These are phyloP conservation scores for Exophiala phaeomuriformis DNA, from an alignment of 2,329 filamentous ascomycete species.

Conservation along the genomic window DNA sequence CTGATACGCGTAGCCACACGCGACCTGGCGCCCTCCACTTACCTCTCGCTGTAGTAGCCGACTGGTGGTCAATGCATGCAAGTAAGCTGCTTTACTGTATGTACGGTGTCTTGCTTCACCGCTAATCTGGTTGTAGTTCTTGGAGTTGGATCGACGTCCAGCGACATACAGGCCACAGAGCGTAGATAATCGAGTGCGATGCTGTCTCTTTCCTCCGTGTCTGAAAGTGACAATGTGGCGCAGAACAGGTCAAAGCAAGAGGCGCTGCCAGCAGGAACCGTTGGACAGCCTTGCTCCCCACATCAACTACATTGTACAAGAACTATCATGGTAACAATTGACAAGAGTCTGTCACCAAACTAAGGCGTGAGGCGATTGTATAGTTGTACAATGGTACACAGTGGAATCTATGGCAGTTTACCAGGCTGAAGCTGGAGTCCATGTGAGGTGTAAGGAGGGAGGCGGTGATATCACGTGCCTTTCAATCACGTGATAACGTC, in stretches of 20 bases:
- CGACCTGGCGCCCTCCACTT: not conserved
- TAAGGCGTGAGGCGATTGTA: no score
- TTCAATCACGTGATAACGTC: not conserved
- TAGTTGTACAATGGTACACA: no score
- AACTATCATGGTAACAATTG: not conserved
- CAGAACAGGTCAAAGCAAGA: slow-evolving; percentile 2
- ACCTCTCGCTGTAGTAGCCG: not conserved
- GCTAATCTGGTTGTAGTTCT: slow-evolving; percentile 6
- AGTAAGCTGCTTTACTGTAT: not conserved
- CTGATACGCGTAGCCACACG: slow-evolving; percentile 6
- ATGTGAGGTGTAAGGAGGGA: no score
- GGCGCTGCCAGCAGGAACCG: slow-evolving; percentile 6
- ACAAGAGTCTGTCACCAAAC: not conserved
- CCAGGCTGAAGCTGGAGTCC: no score
- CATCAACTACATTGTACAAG: not conserved
- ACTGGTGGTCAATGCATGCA: slow-evolving; percentile 11
- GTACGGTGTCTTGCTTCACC: slow-evolving; percentile 9
- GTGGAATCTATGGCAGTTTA: no score
- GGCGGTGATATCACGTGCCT: no score
- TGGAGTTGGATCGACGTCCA: no score
- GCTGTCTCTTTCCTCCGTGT: no score
- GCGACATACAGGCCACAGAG: not conserved
- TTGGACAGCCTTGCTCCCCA: not conserved
- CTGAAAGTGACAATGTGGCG: slow-evolving; percentile 12
- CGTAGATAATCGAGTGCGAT: no score